phyloP scores from a whole-genome alignment of 805 yeast species.

The Ogataea sp. region DNA sequence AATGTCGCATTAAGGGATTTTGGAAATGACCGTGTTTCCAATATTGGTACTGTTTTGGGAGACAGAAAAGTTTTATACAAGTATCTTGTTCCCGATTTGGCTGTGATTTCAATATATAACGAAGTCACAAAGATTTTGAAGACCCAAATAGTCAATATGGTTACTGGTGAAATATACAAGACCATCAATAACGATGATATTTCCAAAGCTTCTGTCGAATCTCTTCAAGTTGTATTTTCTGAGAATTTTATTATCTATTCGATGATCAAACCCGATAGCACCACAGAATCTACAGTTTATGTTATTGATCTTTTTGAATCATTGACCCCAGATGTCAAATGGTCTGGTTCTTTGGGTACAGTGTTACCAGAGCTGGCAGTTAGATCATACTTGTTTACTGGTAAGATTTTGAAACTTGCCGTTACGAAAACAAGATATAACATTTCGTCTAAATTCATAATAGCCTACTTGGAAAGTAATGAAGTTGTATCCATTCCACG shows the following conservation, averaged over 20 bases:
- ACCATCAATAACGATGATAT: constrained; percentile 26
- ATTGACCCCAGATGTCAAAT: constrained; percentile 38
- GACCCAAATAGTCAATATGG: constrained; percentile 53
- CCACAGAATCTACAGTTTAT: constrained; percentile 45
- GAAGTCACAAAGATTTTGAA: constrained; percentile 25
- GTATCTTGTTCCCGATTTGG: constrained; percentile 67
- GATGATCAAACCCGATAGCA: constrained; percentile 42
- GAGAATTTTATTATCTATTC: constrained; percentile 81
- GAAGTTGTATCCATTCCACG: constrained; percentile 68
- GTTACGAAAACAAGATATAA: constrained; percentile 56
- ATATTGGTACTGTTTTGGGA: constrained; percentile 60
- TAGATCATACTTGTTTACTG: constrained; percentile 59
- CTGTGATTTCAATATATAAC: constrained; percentile 36
- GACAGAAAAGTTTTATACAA: constrained; percentile 76
- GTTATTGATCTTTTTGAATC: constrained; percentile 80
- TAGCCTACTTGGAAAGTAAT: constrained; percentile 52
- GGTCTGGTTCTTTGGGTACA: constrained; percentile 7
- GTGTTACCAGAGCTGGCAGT: constrained; percentile 39
- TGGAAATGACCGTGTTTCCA: constrained; percentile 35
- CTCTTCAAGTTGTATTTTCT: constrained; percentile 52
- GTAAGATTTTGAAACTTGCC: constrained; percentile 39
- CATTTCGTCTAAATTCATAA: constrained; percentile 57
- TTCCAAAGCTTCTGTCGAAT: constrained; percentile 9
- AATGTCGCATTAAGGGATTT: constrained; percentile 32
- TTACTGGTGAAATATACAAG: constrained; percentile 54